These are phyloP conservation scores for Alternaria sp. DNA, from an alignment of 2,329 filamentous ascomycete species.

Conservation along the genomic window DNA sequence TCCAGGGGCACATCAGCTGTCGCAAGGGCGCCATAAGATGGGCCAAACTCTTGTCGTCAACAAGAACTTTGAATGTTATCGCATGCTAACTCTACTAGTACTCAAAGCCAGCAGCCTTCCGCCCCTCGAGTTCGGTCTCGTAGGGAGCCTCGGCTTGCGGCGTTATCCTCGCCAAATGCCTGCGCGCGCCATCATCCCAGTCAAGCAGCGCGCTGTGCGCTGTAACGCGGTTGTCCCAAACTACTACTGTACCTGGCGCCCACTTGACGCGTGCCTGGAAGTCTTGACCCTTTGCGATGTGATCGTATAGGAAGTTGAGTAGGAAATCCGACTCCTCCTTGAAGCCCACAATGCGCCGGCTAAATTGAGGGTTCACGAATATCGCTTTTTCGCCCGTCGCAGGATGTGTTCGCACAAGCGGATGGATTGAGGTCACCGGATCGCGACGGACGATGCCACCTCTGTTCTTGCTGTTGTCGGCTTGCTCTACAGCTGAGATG, in stretches of 20 bases:
- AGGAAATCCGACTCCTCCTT: conserved; percentile 86
- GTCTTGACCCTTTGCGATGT: conserved; percentile 75
- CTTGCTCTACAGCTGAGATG: conserved; percentile 70
- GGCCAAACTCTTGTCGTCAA: not conserved
- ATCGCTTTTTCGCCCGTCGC: conserved; percentile 82
- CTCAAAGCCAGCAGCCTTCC: conserved; percentile 26
- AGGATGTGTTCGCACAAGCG: conserved; percentile 81
- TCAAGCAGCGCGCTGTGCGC: conserved; percentile 81
- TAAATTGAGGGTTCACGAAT: conserved; percentile 86
- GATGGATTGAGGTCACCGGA: conserved; percentile 77
- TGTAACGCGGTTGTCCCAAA: conserved; percentile 86
- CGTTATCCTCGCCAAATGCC: conserved; percentile 82
- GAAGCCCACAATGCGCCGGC: conserved; percentile 78
- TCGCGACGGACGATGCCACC: conserved; percentile 78
- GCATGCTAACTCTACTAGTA: conserved; percentile 18
- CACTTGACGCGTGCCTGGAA: conserved; percentile 79
- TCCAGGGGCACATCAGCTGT: not conserved
- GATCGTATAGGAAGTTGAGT: conserved; percentile 79
- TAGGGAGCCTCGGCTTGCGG: conserved; percentile 81
- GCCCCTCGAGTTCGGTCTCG: conserved; percentile 65
- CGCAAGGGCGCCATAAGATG: not conserved
- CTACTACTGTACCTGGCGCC: conserved; percentile 80
- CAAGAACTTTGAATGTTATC: not conserved
- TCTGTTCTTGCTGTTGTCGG: conserved; percentile 69
- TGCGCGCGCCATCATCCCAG: conserved; percentile 79